These are phyloP conservation scores for Blastobotrys elegans DNA, from an alignment of 1,139 yeast genomes.

Conservation along the genomic window DNA sequence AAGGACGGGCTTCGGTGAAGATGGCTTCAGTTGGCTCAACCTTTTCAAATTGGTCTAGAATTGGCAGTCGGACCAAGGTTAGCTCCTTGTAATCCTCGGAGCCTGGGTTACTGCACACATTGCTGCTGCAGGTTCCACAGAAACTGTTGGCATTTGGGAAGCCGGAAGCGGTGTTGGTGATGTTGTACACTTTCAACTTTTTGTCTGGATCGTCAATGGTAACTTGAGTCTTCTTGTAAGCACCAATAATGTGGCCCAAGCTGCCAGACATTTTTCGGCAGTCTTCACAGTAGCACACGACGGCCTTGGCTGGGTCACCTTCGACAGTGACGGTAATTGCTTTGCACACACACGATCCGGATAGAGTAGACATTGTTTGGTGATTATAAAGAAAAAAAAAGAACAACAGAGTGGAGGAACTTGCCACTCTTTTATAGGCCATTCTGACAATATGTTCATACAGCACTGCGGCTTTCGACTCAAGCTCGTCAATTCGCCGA, in stretches of 20 bases:
- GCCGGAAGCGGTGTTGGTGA: slow-evolving; percentile 27
- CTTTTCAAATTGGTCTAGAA: slow-evolving; percentile 22
- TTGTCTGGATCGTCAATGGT: slow-evolving; percentile 20
- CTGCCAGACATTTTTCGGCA: slow-evolving; percentile 33
- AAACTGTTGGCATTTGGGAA: slow-evolving; percentile 28
- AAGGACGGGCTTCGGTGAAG: slow-evolving; percentile 6
- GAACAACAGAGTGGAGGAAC: slow-evolving; percentile 8
- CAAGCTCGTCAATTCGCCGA: not conserved
- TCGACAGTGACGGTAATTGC: not conserved
- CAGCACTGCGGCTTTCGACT: not conserved
- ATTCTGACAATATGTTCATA: too few relatives aligned
- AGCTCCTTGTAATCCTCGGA: slow-evolving; percentile 19
- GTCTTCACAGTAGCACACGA: slow-evolving; percentile 29
- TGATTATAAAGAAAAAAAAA: not conserved
- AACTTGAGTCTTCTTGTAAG: slow-evolving; percentile 21
- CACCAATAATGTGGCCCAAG: slow-evolving; percentile 28
- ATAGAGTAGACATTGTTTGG: not conserved
- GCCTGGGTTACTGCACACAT: slow-evolving; percentile 28
- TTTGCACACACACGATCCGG: slow-evolving; percentile 8
- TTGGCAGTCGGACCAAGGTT: slow-evolving; percentile 23
- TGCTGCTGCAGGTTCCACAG: slow-evolving; percentile 30
- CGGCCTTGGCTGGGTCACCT: slow-evolving; percentile 20
- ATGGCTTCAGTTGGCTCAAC: slow-evolving; percentile 9
- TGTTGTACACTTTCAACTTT: slow-evolving; percentile 20
- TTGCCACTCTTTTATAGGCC: too few relatives aligned